Evolutionary conservation across 2,329 filamentous ascomycete genomes (phyloP).

Genomic region (Ilyonectria sp.): DNA sequence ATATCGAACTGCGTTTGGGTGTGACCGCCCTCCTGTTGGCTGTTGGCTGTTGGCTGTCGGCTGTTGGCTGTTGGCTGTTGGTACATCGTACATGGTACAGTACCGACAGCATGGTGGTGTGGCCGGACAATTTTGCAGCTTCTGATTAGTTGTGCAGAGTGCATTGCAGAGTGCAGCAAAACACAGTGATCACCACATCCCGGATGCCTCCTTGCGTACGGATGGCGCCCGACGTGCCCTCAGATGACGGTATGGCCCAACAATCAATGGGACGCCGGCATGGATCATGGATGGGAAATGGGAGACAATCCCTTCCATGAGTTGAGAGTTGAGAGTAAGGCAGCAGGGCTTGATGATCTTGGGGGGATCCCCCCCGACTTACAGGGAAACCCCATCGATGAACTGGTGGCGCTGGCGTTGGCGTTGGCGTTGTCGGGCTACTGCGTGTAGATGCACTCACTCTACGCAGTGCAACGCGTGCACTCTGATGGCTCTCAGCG

Average conservation of each 20-base stretch:
- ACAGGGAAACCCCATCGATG: neutral
- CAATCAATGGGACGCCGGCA: neutral
- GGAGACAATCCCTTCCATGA: neutral
- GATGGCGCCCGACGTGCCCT: neutral
- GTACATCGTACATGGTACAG: neutral
- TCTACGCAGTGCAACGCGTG: neutral
- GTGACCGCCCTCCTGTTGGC: neutral
- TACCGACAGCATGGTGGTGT: neutral
- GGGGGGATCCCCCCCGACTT: neutral
- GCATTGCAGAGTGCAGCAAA: neutral
- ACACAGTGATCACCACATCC: neutral
- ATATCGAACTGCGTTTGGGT: constrained; percentile 4
- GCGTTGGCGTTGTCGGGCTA: neutral
- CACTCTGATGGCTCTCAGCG: too few relatives aligned
- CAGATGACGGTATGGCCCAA: neutral
- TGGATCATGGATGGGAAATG: neutral
- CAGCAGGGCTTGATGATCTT: neutral
- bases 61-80: neutral
- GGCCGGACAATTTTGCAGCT: neutral
- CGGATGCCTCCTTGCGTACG: neutral
- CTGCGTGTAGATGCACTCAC: neutral
- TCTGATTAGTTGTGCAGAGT: neutral
- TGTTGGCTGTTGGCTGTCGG: neutral
- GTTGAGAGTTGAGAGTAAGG: neutral
- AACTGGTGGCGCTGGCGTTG: constrained; percentile 8